Base-by-base conservation (phyloP, 169 alveolate genomes). In the Besnoitia besnoiti region DNA sequence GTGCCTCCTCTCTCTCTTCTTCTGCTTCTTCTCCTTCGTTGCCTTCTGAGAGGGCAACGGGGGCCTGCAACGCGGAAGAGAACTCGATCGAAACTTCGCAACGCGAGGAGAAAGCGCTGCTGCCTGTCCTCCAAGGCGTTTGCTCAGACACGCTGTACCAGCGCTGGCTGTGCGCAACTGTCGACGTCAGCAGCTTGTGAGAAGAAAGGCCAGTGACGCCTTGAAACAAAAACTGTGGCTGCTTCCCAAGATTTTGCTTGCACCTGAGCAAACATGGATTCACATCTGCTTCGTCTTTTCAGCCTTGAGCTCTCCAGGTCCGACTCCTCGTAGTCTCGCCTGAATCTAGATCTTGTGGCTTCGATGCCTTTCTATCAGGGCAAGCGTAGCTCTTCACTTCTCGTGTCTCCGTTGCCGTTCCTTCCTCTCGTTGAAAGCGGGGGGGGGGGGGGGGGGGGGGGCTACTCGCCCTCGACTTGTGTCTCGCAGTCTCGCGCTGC, bases 91-190 rank as follows among this genome's bases (percentile, higher is more conserved):
- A 55, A 21, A 55, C 30, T n/a, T 49, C 55, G 55, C 30, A 19
- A 55, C 30, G 12, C 67, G 5, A 19, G 12, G 67, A 16, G 3
- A 16, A 19, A 19, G n/a, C 12, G 67, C 30, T n/a, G 12, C 67
- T 55, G 33, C 67, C 67, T 5, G 67, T 55, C 24, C 67, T 55
- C 67, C 67, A 19, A 5, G 67, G 67, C 12, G 67, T 82, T 30
- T 82, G 19, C 35, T 82, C 89, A 0, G 89, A 82, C n/a, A 21
- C 33, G 5, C 62, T 82, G 24, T 82, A 30, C 47, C 89, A 82
- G 42, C 89, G 61, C 35, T 35, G 37, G 47, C 50, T 49, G 21
- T 82, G 89, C 33, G 89, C 89, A 33, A 30, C 76, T 0, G 39
- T 82, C 35, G 49, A 33, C 27, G 16, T 82, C 44, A 46, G 47